phyloP scores from a whole-genome alignment of 129 eudicot species.

The Flaveria trinervia region DNA sequence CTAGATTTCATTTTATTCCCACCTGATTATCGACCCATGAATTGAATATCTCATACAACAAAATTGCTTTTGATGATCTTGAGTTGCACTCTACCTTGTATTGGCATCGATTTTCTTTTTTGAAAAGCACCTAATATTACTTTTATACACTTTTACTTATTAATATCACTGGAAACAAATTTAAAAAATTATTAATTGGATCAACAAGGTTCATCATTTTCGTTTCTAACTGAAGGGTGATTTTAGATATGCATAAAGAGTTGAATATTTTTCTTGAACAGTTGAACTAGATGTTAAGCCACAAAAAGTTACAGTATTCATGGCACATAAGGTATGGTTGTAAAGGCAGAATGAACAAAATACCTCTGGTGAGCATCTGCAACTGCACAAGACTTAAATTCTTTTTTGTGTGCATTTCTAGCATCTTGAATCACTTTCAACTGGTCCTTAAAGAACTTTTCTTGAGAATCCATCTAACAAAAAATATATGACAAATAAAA shows the following conservation, averaged over 20 bases:
- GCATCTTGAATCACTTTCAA: conserved; percentile 49
- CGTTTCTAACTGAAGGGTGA: neutral
- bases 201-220: neutral
- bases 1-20: no score
- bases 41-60: neutral
- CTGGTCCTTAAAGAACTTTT: conserved; percentile 63
- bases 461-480: conserved; percentile 73
- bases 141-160: neutral
- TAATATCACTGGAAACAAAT: neutral
- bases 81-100: neutral
- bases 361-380: conserved; percentile 54
- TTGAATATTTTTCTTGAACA: neutral
- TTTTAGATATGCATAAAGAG: neutral
- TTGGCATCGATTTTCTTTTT: neutral
- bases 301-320: neutral
- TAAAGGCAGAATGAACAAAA: neutral
- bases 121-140: neutral
- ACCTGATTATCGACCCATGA: neutral
- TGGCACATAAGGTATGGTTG: neutral
- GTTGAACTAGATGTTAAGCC: neutral
- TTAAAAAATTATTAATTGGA: neutral
- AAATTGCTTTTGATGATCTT: no score
- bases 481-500: neutral
- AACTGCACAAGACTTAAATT: conserved; percentile 34
- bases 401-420: conserved; percentile 49